Percentiles rank a stretch among this genome's conserved stretches.
These are phyloP conservation scores for Cryptococcus floricola DNA, from an alignment of 1,284 basidiomycete species.

Conservation along the genomic window DNA sequence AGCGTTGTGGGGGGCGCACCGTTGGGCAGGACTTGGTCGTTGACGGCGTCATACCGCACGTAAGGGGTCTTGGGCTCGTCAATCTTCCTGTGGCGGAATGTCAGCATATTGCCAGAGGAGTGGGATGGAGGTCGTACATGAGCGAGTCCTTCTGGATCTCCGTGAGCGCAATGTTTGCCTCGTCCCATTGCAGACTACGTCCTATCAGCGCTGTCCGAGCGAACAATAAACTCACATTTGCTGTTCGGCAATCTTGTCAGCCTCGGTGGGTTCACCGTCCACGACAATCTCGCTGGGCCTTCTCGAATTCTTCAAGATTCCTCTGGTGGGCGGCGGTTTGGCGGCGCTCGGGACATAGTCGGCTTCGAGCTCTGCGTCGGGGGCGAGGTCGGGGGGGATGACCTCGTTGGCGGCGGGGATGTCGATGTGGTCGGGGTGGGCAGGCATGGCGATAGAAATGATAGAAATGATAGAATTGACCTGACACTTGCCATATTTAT, in stretches of 20 bases:
- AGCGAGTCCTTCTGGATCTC: conserved; percentile 87
- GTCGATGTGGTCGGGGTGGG: conserved; percentile 39
- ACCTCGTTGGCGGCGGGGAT: conserved; percentile 23
- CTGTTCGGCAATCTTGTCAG: conserved; percentile 17
- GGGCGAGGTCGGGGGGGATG: conserved; percentile 3
- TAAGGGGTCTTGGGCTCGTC: conserved; percentile 95
- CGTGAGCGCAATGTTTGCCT: conserved; percentile 81
- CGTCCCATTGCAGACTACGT: conserved; percentile 76
- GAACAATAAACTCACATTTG: conserved; percentile 6
- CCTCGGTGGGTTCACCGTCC: conserved; percentile 8
- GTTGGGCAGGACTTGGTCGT: conserved; percentile 67
- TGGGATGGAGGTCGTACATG: conserved; percentile 55
- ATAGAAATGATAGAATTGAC: not conserved
- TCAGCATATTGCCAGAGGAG: not conserved
- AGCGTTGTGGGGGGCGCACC: conserved; percentile 38
- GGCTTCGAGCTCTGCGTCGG: not conserved
- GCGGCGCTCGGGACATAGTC: conserved; percentile 19
- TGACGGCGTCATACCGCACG: conserved; percentile 81
- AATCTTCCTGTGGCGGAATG: conserved; percentile 61
- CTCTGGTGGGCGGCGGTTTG: conserved; percentile 34
- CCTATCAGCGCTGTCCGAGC: not conserved
- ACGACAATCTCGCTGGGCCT: conserved; percentile 11
- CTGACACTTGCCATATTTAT: not conserved
- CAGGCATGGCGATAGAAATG: conserved; percentile 11
- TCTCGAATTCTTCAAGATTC: conserved; percentile 46